Conservation (phyloP, 2,329 filamentous ascomycete species). For the Didymella segeticola region DNA sequence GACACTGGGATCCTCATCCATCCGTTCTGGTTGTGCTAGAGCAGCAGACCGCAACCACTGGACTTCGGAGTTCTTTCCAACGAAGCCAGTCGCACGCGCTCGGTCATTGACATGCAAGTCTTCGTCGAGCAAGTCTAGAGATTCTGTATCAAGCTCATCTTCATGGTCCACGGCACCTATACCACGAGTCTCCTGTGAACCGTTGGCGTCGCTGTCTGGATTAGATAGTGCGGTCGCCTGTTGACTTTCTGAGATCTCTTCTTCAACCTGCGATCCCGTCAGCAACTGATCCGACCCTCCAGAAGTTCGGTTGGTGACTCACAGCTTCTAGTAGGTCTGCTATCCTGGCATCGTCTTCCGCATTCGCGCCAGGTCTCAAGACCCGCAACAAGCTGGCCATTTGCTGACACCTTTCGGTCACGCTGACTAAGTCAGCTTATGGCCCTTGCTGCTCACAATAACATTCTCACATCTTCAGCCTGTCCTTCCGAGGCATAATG, state of each 20-base stretch:
- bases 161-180: constrained; percentile 11
- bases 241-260: constrained; percentile 32
- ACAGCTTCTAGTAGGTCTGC: constrained; percentile 33
- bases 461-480: constrained; percentile 43
- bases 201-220: constrained; percentile 28
- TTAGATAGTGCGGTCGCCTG: constrained; percentile 22
- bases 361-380: constrained; percentile 24
- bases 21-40: constrained; percentile 29
- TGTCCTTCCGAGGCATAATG: constrained; percentile 48
- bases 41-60: constrained; percentile 41
- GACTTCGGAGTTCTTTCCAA: constrained; percentile 44
- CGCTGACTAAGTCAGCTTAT: constrained; percentile 28
- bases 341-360: constrained; percentile 33
- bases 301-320: not conserved
- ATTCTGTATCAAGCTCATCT: constrained; percentile 26
- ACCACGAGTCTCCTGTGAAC: constrained; percentile 19
- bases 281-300: not conserved
- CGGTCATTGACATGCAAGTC: constrained; percentile 34
- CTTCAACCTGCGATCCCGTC: constrained; percentile 31
- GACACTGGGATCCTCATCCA: constrained; percentile 15
- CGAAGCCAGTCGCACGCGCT: constrained; percentile 41
- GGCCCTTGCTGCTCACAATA: no score
- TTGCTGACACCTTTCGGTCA: constrained; percentile 38
- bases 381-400: constrained; percentile 34
- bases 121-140: constrained; percentile 37